Conservation (phyloP, 225 moss, liverwort and hornwort genomes). For the Sphagnum contortum region DNA sequence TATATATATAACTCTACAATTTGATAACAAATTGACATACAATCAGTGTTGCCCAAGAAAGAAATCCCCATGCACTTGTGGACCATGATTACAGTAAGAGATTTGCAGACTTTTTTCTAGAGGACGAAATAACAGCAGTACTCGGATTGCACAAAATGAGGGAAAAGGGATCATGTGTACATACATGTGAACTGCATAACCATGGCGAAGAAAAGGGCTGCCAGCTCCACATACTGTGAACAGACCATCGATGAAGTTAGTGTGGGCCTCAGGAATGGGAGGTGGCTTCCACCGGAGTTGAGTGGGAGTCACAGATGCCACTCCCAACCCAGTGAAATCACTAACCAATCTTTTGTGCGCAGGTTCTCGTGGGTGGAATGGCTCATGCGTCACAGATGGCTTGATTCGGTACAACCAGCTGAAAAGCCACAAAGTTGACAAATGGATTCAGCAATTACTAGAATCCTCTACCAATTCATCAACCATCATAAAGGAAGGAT, state of each 20-base stretch:
- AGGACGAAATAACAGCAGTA: too few relatives aligned
- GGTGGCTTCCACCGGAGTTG: constrained; percentile 84
- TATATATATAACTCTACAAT: too few relatives aligned
- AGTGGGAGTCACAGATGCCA: constrained; percentile 61
- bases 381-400: constrained; percentile 94
- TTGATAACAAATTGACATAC: too few relatives aligned
- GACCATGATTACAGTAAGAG: too few relatives aligned
- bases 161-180: background rate
- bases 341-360: constrained; percentile 39
- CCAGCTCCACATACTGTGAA: constrained; percentile 88
- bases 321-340: constrained; percentile 58
- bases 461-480: too few relatives aligned
- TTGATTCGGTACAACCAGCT: constrained; percentile 95
- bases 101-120: too few relatives aligned
- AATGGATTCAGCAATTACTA: background rate
- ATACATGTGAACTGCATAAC: constrained; percentile 83
- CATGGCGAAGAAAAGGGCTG: constrained; percentile 86
- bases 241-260: constrained; percentile 72
- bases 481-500: too few relatives aligned
- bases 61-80: too few relatives aligned
- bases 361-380: constrained; percentile 59
- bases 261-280: constrained; percentile 32
- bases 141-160: background rate
- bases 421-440: constrained; percentile 2
- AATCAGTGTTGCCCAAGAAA: too few relatives aligned